A percentile compares a stretch with the other conserved stretches of the same genome.
These are phyloP conservation scores for Pontederia crassipes DNA, from an alignment of 176 grass and related monocot genomes.

Conservation along the genomic window DNA sequence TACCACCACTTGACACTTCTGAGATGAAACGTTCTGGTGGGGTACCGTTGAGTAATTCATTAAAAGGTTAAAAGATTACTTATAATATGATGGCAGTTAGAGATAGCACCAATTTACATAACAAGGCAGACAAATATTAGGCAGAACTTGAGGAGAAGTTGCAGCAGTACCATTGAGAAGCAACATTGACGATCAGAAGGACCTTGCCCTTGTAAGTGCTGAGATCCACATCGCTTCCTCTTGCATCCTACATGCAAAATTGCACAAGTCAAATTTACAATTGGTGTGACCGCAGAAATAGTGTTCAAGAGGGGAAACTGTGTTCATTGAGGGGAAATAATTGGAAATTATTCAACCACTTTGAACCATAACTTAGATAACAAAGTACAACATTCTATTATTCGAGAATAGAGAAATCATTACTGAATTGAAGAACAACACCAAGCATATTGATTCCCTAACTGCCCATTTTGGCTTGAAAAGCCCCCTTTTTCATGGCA, in stretches of 20 bases:
- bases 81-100: neutral
- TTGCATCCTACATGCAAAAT: slow-evolving; percentile 53
- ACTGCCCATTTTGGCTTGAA: neutral
- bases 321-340: no score
- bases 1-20: neutral
- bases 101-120: neutral
- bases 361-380: no score
- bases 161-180: slow-evolving; percentile 65
- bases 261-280: neutral
- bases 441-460: no score
- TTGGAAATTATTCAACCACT: no score
- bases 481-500: neutral
- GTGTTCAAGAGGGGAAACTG: no score
- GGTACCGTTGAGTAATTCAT: neutral
- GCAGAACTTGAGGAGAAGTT: neutral
- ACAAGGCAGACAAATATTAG: neutral
- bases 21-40: neutral
- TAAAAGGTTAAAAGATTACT: neutral
- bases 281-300: no score
- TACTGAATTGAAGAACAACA: neutral
- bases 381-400: no score
- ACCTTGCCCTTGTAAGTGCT: slow-evolving; percentile 88
- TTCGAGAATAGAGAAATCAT: neutral
- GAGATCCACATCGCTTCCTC: slow-evolving; percentile 75
- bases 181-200: slow-evolving; percentile 85